Evolutionary conservation across 2,329 filamentous ascomycete genomes (phyloP), one percentile per base, ranked within the genome.

Genomic region (Penicillium freii): DNA sequence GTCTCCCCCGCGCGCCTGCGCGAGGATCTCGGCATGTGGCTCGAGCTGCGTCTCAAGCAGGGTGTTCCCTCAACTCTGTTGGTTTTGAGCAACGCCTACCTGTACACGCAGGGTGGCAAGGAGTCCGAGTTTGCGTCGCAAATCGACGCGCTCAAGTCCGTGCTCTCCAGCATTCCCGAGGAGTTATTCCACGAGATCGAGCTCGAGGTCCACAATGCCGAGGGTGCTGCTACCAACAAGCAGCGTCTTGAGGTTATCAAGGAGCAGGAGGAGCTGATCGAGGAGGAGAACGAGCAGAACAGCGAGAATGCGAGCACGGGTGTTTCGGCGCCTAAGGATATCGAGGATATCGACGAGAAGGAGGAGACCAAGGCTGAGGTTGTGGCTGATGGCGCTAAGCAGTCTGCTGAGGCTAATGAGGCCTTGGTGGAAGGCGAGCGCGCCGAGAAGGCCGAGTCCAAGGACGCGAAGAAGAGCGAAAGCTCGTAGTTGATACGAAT

Each of bases 111-210:
- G 60, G 72, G 72, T 27, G 87, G 89, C 60, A 92, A 92, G 68
- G 90, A 93, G 49, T 81, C 83, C 48, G 91, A 96, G 69, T 90
- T 94, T 69, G 87, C 89, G 33, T 90, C 86, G 60, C 93, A 97
- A 78, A 92, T 99, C 58, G 92, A 97, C 65, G 92, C 94, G 0
- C 84, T 99, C 48, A 91, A 92, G 59, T 90, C 92, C 54, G 94
- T 99, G 5, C 81, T 99, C 40, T 95, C 91, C 40, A 92, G 90
- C 59, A 97, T 99, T 61, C 94, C 94, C 3, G 94, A 99, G 77
- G 94, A 99, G 76, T 83, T 99, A 40, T 99, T 95, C 90, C 94
- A 99, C 82, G 94, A 99, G 81, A 97, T 99, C 62, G 94, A 97
- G 78, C 88, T 99, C 33, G 94, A 99, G 79, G 92, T 99, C 10